Evolutionary conservation across 371 early-diverging fungal species (phyloP), one percentile per base, ranked within the genome.

Genomic region (Astathelohania contejeani): DNA sequence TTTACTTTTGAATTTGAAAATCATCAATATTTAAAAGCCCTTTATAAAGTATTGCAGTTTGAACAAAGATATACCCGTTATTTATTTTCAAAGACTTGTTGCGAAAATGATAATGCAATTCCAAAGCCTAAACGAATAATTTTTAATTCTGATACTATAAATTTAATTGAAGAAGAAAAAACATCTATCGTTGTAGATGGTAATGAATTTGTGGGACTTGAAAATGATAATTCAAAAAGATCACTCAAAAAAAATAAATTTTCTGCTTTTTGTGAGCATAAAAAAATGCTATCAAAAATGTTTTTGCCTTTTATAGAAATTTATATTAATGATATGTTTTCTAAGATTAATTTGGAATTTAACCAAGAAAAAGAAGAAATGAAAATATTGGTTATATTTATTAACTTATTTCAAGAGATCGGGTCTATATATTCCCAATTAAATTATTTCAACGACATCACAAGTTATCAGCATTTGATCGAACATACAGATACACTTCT

Each of bases 221-320:
- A n/a, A n/a, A n/a, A n/a, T n/a, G n/a, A n/a, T n/a, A n/a, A n/a
- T n/a, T n/a, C n/a, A n/a, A n/a, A n/a, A n/a, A n/a, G n/a, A n/a
- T n/a, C n/a, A n/a, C n/a, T n/a, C n/a, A n/a, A n/a, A n/a, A n/a
- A n/a, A n/a, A 14, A 35, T 9, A 14, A 35, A 9, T 35, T 35
- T 9, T 9, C 6, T 9, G 14, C 6, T 9, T 9, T 35, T 35
- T 35, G 37, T n/a, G 37, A 35, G n/a, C 37, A 35, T 35, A 35
- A n/a, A 35, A 35, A 35, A 35, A 35, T 35, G 37, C 37, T 35
- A 9, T 35, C 37, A 35, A 35, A n/a, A 35, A 35, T 35, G 7
- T 35, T 35, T 35, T 9, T 35, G 7, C 37, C 37, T 9, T 35
- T 9, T n/a, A n/a, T 35, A 9, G 37, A 35, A 9, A 35, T 9